Evolutionary conservation across 1,284 basidiomycete genomes (phyloP), one percentile per base, ranked within the genome.

Genomic region (Sporisorium sorghi): DNA sequence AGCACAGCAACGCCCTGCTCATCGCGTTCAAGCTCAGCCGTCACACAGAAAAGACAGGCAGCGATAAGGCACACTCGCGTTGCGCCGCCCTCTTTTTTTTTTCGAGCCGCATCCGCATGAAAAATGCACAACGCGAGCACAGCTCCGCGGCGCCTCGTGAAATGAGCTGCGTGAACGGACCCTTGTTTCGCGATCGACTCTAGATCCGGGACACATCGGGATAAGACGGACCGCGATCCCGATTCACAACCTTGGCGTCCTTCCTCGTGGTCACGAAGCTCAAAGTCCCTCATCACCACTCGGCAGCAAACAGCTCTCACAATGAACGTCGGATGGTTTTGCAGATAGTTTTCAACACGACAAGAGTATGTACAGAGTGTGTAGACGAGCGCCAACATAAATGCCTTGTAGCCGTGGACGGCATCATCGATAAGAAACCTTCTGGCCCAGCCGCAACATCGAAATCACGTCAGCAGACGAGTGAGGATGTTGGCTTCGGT

Each of bases 401-500:
- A 42, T 32, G 43, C 26, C 43, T 35, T n/a, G 21, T 48, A 14
- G 21, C 5, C 14, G 14, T 24, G 37, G 23, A 35, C 33, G 17
- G 4, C 17, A 33, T 6, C 14, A 24, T 7, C 48, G 10, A 17
- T n/a, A 37, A 24, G 33, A 50, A 21, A 26, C 26, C 7, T n/a
- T 47, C 26, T 26, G 8, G 15, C 10, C 5, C 19, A 26, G 9
- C 14, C 35, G 35, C 21, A 51, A 28, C n/a, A 30, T 17, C 28
- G 30, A 23, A 17, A 32, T 44, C 30, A 74, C 6, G 67, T 63
- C 56, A 74, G 53, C 53, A 74, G 37, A 48, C 79, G 66, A 35
- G 76, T 77, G 11, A 83, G 75, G 53, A 85, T 83, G 67, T 85
- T 85, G 35, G 83, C 81, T 11, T 70, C 64, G 7, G 93, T 96